Evolutionary conservation across 2,329 filamentous ascomycete species (phyloP).

Genomic region (Paraphaeosphaeria minitans): DNA sequence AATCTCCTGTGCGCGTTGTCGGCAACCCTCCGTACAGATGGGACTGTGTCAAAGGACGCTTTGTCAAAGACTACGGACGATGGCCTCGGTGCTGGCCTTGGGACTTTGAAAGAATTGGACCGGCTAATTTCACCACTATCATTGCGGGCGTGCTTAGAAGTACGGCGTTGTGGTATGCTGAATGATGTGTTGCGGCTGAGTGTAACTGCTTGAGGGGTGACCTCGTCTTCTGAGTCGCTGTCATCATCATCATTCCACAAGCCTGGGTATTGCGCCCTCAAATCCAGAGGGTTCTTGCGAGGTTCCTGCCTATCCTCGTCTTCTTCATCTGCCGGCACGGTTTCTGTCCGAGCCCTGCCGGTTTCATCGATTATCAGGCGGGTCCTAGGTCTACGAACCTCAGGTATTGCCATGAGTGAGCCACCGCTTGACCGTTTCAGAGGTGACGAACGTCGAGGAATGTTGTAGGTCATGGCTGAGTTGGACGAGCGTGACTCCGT

Average conservation of each 20-base stretch:
- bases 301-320: slow-evolving; percentile 37
- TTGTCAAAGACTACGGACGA: slow-evolving; percentile 38
- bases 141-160: slow-evolving; percentile 43
- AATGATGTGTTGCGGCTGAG: slow-evolving; percentile 46
- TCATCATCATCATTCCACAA: slow-evolving; percentile 51
- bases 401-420: slow-evolving; percentile 53
- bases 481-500: slow-evolving; percentile 37
- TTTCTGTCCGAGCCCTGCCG: slow-evolving; percentile 55
- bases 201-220: slow-evolving; percentile 22
- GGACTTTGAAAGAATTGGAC: slow-evolving; percentile 40
- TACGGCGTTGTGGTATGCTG: slow-evolving; percentile 37
- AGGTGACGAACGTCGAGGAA: slow-evolving; percentile 53
- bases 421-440: slow-evolving; percentile 52
- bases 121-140: slow-evolving; percentile 37
- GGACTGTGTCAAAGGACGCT: slow-evolving; percentile 37
- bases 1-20: slow-evolving; percentile 35
- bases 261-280: slow-evolving; percentile 49
- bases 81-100: slow-evolving; percentile 39
- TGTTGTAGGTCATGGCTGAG: slow-evolving; percentile 30
- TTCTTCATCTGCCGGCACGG: slow-evolving; percentile 44
- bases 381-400: slow-evolving; percentile 49
- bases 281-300: slow-evolving; percentile 29
- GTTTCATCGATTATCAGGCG: slow-evolving; percentile 56
- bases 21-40: slow-evolving; percentile 27
- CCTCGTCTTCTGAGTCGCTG: slow-evolving; percentile 45